Conservation (phyloP, 2,329 filamentous ascomycete genomes). For the Coniella lustricola region DNA sequence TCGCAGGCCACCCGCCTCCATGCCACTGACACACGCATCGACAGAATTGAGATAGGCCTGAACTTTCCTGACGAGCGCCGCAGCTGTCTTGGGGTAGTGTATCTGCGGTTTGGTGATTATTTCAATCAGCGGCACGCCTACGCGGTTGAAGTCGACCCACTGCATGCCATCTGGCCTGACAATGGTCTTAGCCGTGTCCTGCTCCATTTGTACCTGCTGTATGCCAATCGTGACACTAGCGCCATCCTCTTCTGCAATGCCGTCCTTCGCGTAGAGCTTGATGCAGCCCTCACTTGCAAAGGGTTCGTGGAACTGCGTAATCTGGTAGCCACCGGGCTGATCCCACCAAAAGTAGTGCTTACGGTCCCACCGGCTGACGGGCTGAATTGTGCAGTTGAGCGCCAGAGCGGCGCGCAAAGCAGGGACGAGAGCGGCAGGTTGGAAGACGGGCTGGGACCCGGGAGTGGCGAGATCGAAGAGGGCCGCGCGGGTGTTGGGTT, state of each 20-base stretch:
- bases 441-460: conserved; percentile 81
- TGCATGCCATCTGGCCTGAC: conserved; percentile 66
- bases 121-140: conserved; percentile 84
- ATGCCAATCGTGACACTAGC: conserved; percentile 69
- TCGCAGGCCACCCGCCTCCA: conserved; percentile 85
- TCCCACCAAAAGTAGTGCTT: conserved; percentile 99
- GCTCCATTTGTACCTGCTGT: conserved; percentile 93
- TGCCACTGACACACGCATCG: conserved; percentile 80
- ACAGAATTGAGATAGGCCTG: conserved; percentile 73
- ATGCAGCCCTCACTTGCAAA: conserved; percentile 65
- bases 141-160: conserved; percentile 89
- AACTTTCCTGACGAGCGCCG: conserved; percentile 81
- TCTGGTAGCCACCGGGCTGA: conserved; percentile 92
- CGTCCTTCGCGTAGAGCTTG: conserved; percentile 66
- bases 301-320: conserved; percentile 86
- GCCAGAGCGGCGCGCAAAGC: conserved; percentile 86
- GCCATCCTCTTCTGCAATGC: conserved; percentile 68
- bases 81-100: conserved; percentile 78
- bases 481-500: conserved; percentile 80
- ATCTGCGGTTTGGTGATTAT: conserved; percentile 91
- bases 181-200: conserved; percentile 93
- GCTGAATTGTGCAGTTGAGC: conserved; percentile 71
- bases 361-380: conserved; percentile 76
- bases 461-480: conserved; percentile 86
- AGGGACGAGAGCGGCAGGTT: conserved; percentile 74